Evolutionary conservation across 2,329 filamentous ascomycete species (phyloP).

Genomic region (Pseudogymnoascus sp.): DNA sequence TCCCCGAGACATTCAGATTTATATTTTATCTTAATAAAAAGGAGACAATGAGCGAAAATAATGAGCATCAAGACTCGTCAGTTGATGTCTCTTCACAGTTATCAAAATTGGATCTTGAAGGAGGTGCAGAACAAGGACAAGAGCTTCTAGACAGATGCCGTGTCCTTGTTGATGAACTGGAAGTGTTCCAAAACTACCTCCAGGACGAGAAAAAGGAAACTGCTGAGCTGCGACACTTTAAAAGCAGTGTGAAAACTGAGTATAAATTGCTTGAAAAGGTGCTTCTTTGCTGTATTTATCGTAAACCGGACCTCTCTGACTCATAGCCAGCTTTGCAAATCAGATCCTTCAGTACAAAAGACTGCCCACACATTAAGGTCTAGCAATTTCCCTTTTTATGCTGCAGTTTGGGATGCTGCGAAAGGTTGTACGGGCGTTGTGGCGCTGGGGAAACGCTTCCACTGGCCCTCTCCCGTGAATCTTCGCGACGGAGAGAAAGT

Average conservation of each 20-base stretch:
- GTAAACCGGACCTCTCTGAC: slow-evolving; percentile 8
- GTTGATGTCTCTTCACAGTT: not conserved
- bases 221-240: slow-evolving; percentile 42
- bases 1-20: not conserved
- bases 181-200: slow-evolving; percentile 35
- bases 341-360: slow-evolving; percentile 24
- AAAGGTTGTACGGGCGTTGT: slow-evolving; percentile 48
- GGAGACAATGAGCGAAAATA: not conserved
- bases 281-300: not conserved
- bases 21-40: not conserved
- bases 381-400: slow-evolving; percentile 58
- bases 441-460: slow-evolving; percentile 48
- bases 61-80: not conserved
- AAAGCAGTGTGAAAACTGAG: slow-evolving; percentile 38
- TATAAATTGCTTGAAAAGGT: slow-evolving; percentile 38
- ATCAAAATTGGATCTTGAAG: slow-evolving; percentile 2
- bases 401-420: slow-evolving; percentile 53
- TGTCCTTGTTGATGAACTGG: slow-evolving; percentile 35
- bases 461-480: slow-evolving; percentile 30
- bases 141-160: slow-evolving; percentile 26
- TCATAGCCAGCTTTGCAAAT: slow-evolving; percentile 17
- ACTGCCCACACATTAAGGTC: slow-evolving; percentile 50
- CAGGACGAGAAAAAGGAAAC: slow-evolving; percentile 34
- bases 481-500: slow-evolving; percentile 14
- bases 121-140: slow-evolving; percentile 13